Conservation (phyloP, 148 eudicot genomes). For the Fagopyrum tataricum region DNA sequence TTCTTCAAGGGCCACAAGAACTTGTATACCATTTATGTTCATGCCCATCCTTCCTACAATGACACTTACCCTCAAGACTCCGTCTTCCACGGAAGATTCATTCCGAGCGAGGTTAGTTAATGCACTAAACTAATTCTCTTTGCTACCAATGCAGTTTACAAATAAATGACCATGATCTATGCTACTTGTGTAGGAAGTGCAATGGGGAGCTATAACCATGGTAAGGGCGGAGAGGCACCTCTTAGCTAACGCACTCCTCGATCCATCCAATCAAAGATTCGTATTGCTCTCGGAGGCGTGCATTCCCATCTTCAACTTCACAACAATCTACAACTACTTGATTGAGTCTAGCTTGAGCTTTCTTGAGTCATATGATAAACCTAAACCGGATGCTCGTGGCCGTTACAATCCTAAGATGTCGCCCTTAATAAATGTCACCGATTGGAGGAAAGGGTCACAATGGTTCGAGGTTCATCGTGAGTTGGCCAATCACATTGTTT, state of each 20-base stretch:
- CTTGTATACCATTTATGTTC: constrained; percentile 29
- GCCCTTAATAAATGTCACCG: constrained; percentile 33
- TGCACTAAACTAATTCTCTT: background rate
- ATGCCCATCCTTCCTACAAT: constrained; percentile 26
- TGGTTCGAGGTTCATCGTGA: constrained; percentile 54
- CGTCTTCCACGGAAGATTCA: constrained; percentile 26
- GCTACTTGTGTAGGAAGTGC: constrained; percentile 32
- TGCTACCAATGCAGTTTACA: no score
- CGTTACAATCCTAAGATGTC: constrained; percentile 52
- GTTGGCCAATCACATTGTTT: constrained; percentile 30
- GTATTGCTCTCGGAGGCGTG: constrained; percentile 62
- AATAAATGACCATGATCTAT: no score
- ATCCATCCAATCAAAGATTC: constrained; percentile 54
- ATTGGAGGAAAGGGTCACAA: constrained; percentile 72
- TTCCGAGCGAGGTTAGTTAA: constrained; percentile 28
- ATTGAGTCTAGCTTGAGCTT: constrained; percentile 36
- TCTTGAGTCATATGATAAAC: constrained; percentile 38
- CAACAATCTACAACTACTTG: constrained; percentile 43
- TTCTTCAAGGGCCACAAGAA: constrained; percentile 28
- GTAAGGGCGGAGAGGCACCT: constrained; percentile 61
- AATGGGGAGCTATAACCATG: constrained; percentile 67
- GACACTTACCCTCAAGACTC: constrained; percentile 18
- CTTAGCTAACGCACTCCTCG: constrained; percentile 57
- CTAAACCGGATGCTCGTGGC: constrained; percentile 37
- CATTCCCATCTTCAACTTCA: constrained; percentile 68